Base-by-base conservation (phyloP, 352 stramenopile genomes). In the Globisporangium polare region DNA sequence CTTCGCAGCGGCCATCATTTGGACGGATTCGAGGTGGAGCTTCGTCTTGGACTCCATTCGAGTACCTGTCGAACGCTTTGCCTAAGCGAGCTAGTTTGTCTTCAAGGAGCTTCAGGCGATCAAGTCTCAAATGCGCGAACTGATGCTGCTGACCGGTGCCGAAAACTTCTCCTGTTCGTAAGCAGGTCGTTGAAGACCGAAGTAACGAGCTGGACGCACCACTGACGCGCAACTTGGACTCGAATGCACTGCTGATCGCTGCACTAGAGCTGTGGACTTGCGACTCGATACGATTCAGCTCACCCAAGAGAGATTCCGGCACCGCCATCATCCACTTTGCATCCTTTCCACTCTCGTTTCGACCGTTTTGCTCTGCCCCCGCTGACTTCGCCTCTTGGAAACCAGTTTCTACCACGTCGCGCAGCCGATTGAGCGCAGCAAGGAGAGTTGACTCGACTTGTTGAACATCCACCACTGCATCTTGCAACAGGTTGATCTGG, bases 291-390 rank as follows among this genome's bases (percentile, higher is more conserved):
- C 66, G 61, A 15, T 60, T 64, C 5, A 83, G 59, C 46, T 83
- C 72, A 35, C 62, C 47, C 50, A 78, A 29, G 15, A 83, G 65
- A 15, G 61, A 68, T 26, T 77, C 62, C 2, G 74, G 72, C 18
- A 75, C 65, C 27, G 64, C 74, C 24, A 83, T 47, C 67, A 83
- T 83, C 74, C 72, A 83, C 31, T 75, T 78, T 24, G 68, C 65
- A 12, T 47, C 29, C 20, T 71, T 65, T 9, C 52, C 52, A 33
- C 29, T 31, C 5, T 53, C 54, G 24, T 17, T 37, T 7, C 55
- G 42, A 18, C 53, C 52, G 33, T 64, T 62, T 31, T 75, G 60
- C 2, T 83, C 75, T 2, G 76, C 80, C 31, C 77, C 77, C 0
- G 75, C 72, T 27, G 46, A 59, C 56, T 67, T 66, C 13, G 80